phyloP scores from a whole-genome alignment of 2,329 filamentous ascomycete species.

The Scedosporium minutisporum region DNA sequence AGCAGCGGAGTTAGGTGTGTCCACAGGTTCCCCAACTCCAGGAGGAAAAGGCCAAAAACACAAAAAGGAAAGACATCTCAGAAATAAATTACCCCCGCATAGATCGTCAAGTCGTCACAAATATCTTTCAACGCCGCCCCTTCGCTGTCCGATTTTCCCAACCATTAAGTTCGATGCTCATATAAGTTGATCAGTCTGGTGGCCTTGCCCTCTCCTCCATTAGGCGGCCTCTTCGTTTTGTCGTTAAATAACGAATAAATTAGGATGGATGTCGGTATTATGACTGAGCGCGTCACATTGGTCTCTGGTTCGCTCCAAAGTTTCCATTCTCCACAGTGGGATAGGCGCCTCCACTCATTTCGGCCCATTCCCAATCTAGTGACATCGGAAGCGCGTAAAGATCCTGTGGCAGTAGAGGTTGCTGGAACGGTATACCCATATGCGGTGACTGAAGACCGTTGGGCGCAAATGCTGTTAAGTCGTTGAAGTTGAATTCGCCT shows the following conservation, averaged over 20 bases:
- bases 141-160: not conserved
- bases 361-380: conserved; percentile 76
- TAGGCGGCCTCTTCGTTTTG: no score
- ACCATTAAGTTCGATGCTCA: not conserved
- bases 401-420: conserved; percentile 85
- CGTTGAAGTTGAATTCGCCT: conserved; percentile 33
- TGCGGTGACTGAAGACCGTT: conserved; percentile 24
- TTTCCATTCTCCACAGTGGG: conserved; percentile 55
- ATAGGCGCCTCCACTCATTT: conserved; percentile 57
- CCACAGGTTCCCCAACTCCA: not conserved
- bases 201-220: no score
- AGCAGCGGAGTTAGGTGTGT: not conserved
- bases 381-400: conserved; percentile 95
- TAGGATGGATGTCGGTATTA: no score
- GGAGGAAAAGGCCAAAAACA: not conserved
- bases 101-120: not conserved
- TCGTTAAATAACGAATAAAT: no score
- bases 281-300: not conserved
- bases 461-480: conserved; percentile 33
- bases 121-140: not conserved
- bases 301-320: conserved; percentile 22
- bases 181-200: not conserved
- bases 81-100: not conserved
- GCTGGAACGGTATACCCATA: conserved; percentile 48
- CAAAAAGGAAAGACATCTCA: not conserved